These are phyloP conservation scores for Ascoidea asiatica DNA, from an alignment of 805 yeast genomes.

Conservation along the genomic window DNA sequence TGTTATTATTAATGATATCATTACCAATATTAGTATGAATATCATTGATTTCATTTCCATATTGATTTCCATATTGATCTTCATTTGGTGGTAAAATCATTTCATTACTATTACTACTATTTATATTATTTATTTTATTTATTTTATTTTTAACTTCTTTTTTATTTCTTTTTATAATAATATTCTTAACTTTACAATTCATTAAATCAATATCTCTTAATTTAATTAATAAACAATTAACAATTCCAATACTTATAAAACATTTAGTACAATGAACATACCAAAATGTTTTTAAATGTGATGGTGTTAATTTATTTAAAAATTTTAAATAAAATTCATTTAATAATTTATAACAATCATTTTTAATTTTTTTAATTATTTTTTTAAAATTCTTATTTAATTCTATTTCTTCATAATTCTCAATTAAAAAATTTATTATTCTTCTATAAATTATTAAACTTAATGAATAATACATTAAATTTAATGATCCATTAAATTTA, in stretches of 20 bases:
- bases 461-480: slow-evolving; percentile 13
- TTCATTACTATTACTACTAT: background rate
- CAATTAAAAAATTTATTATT: slow-evolving; percentile 13
- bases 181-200: background rate
- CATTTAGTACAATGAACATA: slow-evolving; percentile 9
- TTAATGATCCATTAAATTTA: slow-evolving; percentile 12
- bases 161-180: background rate
- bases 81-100: background rate
- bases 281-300: slow-evolving; percentile 14
- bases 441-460: slow-evolving; percentile 14
- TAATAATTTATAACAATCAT: slow-evolving; percentile 10
- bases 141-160: background rate
- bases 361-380: slow-evolving; percentile 6
- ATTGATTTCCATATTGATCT: background rate
- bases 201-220: slow-evolving; percentile 2
- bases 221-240: slow-evolving; percentile 11
- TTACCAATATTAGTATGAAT: no score
- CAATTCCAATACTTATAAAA: slow-evolving; percentile 14
- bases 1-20: no score
- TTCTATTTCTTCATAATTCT: slow-evolving; percentile 3
- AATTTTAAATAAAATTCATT: slow-evolving; percentile 11
- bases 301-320: slow-evolving; percentile 11
- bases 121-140: no score
- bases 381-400: slow-evolving; percentile 1
- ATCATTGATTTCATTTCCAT: no score